Evolutionary conservation across 176 grass and related monocot species (phyloP), one percentile per base, ranked within the genome.

Genomic region (Oryza coarctata): DNA sequence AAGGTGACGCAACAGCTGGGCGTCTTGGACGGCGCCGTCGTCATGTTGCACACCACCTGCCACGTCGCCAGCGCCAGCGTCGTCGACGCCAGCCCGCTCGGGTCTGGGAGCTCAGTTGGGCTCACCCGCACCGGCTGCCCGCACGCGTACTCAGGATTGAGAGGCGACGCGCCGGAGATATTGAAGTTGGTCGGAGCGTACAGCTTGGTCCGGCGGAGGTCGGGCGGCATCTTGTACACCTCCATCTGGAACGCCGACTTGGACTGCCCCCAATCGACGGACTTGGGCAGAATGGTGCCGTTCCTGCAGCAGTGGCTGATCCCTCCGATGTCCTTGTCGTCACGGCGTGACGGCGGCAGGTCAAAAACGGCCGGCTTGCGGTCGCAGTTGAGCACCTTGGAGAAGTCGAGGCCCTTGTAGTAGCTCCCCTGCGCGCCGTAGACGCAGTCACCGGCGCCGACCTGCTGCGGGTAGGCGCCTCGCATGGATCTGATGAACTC

Each of bases 181-280:
- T 36, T 75, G 86, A 90, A 97, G n/a, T 79, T 73, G 3, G 83
- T 62, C 20, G 94, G 94, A 1, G 91, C 63, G 30, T 79, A 79
- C 2, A 91, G 82, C 70, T 25, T 62, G 10, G 90, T 88, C 15
- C 89, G 75, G 75, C 92, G 87, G 12, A 92, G 25, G 81, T 97
- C 85, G 0, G 94, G 94, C 18, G 87, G 89, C 94, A 97, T 94
- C 89, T 97, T 97, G 94, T 82, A 97, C 45, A 97, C 94, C 75
- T 84, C 78, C 78, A 97, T 88, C 82, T 92, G 94, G 86, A 97
- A 97, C 20, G 94, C 89, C 12, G 94, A 94, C 64, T 63, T 74
- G 79, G 87, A 84, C 61, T 87, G 91, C 69, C 63, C 88, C 12
- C 12, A 75, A 33, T 90, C 88, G 88, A 97, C 91, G 80, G 74